These are phyloP conservation scores for Microbotryum intermedium DNA, from an alignment of 1,284 basidiomycete species.

Conservation along the genomic window DNA sequence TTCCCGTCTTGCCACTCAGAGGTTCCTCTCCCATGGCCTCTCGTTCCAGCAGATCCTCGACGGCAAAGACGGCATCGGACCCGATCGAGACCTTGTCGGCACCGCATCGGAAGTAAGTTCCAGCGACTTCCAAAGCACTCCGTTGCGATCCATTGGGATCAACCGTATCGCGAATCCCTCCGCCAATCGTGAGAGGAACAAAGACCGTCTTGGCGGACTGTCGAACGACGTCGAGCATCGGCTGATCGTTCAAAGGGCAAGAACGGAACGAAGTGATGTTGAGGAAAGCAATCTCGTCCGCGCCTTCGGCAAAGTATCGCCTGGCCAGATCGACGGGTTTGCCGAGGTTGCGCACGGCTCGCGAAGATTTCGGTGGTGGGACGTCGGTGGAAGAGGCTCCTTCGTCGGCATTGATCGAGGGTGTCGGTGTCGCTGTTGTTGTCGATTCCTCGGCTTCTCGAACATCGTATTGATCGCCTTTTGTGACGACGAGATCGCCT, in stretches of 20 bases:
- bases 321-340: constrained; percentile 89
- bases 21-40: constrained; percentile 11
- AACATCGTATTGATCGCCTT: constrained; percentile 98
- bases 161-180: constrained; percentile 91
- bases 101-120: constrained; percentile 91
- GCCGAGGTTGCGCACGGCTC: constrained; percentile 90
- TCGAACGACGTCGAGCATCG: constrained; percentile 92
- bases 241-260: constrained; percentile 89
- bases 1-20: constrained; percentile 53
- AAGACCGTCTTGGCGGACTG: constrained; percentile 84
- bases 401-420: constrained; percentile 28
- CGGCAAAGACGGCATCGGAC: constrained; percentile 86
- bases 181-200: constrained; percentile 97
- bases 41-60: constrained; percentile 60
- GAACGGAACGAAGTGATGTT: constrained; percentile 99
- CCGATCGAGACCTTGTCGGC: constrained; percentile 98
- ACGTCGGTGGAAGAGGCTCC: constrained; percentile 16
- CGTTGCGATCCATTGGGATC: constrained; percentile 89
- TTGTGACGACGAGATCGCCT: constrained; percentile 97
- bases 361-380: constrained; percentile 25
- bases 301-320: constrained; percentile 78
- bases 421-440: constrained; percentile 43
- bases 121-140: constrained; percentile 86
- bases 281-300: constrained; percentile 93
- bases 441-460: constrained; percentile 51